These are phyloP conservation scores for Limonium bicolor DNA, from an alignment of 148 eudicot genomes.

Conservation along the genomic window DNA sequence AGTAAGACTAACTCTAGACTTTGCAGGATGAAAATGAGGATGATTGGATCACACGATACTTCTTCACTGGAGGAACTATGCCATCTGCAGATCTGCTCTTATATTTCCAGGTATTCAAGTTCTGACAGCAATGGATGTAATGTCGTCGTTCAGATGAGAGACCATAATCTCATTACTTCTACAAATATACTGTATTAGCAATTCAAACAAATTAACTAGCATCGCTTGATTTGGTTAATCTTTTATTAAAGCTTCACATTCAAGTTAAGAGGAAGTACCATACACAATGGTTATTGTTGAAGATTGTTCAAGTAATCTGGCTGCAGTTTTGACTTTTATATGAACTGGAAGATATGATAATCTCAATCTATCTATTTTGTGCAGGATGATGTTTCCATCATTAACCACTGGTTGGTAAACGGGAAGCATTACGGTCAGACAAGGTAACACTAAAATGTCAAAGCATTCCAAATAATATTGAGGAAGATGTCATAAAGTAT, in stretches of 20 bases:
- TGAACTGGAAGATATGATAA: not conserved
- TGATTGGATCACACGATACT: slow-evolving; percentile 91
- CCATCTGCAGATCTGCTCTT: slow-evolving; percentile 88
- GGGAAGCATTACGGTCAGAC: slow-evolving; percentile 91
- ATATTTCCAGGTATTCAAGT: slow-evolving; percentile 74
- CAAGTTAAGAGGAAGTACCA: too few relatives aligned
- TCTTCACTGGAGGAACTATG: slow-evolving; percentile 93
- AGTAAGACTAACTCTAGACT: not conserved
- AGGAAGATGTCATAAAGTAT: too few relatives aligned
- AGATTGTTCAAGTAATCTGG: too few relatives aligned
- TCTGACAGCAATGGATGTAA: too few relatives aligned
- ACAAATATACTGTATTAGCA: too few relatives aligned
- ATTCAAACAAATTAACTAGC: not conserved
- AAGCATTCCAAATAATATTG: too few relatives aligned
- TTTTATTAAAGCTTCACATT: too few relatives aligned
- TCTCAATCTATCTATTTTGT: not conserved
- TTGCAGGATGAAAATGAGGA: slow-evolving; percentile 71
- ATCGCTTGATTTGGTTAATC: too few relatives aligned
- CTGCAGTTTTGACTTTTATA: not conserved
- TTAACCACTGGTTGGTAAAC: slow-evolving; percentile 87
- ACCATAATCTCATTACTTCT: too few relatives aligned
- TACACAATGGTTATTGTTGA: too few relatives aligned
- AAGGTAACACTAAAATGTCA: slow-evolving; percentile 47
- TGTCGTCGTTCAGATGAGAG: too few relatives aligned
- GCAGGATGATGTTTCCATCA: slow-evolving; percentile 86